Percentiles rank a stretch among this genome's conserved stretches.
Evolutionary conservation across 2,329 filamentous ascomycete genomes (phyloP).

Genomic region (Pseudocercospora cruenta): DNA sequence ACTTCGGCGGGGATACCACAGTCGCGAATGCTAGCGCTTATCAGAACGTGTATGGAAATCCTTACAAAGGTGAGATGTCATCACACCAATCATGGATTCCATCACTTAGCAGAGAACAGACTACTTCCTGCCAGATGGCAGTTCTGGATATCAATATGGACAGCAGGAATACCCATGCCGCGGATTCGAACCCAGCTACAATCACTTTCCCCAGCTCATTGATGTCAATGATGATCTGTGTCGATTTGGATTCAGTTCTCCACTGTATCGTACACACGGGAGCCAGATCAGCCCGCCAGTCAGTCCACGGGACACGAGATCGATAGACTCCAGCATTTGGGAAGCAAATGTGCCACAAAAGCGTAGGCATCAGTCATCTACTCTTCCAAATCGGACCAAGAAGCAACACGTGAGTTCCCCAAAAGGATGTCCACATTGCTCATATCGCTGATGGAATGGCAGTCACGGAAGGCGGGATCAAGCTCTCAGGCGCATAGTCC

Average conservation of each 20-base stretch:
- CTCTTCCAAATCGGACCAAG: conserved; percentile 4
- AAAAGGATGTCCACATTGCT: not conserved
- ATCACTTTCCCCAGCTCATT: not conserved
- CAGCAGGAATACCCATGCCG: not conserved
- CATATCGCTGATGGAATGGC: not conserved
- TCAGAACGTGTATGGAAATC: not conserved
- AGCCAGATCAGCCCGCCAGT: conserved; percentile 5
- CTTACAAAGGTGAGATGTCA: not conserved
- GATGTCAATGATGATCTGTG: conserved; percentile 1
- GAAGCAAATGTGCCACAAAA: conserved; percentile 11
- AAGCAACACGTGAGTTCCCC: not conserved
- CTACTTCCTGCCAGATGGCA: not conserved
- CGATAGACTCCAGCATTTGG: not conserved
- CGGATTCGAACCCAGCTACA: not conserved
- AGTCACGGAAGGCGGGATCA: not conserved
- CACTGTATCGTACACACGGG: not conserved
- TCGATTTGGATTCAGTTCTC: conserved; percentile 1
- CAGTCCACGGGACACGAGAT: not conserved
- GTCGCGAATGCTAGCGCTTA: not conserved
- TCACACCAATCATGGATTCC: not conserved
- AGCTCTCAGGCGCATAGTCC: not conserved
- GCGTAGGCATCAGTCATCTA: conserved; percentile 6
- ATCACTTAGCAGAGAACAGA: not conserved
- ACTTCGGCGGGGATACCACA: not conserved
- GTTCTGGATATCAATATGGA: not conserved